Conservation (phyloP, 768 basidiomycete species). For the Mycena pura region DNA sequence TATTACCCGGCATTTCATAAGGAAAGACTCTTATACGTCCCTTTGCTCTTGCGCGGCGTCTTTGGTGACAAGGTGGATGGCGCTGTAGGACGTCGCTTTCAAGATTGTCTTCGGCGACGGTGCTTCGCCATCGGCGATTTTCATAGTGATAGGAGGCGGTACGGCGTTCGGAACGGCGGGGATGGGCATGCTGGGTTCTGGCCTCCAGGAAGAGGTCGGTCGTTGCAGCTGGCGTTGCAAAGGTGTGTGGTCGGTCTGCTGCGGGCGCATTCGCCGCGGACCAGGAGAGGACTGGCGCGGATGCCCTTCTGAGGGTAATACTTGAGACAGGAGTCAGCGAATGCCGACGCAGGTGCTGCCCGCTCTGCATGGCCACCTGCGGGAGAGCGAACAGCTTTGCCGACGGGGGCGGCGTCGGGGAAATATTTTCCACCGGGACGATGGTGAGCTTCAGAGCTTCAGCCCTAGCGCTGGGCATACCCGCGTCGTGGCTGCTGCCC, state of each 20-base stretch:
- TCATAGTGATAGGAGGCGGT: not conserved
- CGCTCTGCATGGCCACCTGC: no score
- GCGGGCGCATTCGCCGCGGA: not conserved
- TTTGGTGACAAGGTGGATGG: not conserved
- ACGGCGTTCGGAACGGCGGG: not conserved
- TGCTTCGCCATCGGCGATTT: not conserved
- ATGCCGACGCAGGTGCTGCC: not conserved
- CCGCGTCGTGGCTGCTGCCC: not conserved
- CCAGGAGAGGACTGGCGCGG: slow-evolving; percentile 7
- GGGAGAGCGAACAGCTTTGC: slow-evolving; percentile 18
- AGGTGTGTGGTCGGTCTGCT: no score
- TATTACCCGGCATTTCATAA: no score
- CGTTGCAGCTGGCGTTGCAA: no score
- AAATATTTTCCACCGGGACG: slow-evolving; percentile 20
- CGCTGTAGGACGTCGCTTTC: slow-evolving; percentile 2
- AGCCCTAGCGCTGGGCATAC: not conserved
- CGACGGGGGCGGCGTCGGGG: slow-evolving; percentile 22
- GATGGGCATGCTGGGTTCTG: no score
- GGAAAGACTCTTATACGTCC: no score
- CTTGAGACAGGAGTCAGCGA: slow-evolving; percentile 16
- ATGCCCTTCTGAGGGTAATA: not conserved
- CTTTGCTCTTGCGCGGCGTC: not conserved
- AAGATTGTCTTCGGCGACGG: not conserved
- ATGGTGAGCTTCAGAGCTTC: slow-evolving; percentile 21
- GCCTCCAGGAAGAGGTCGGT: not conserved